Evolutionary conservation across 495 filamentous ascomycete genomes (phyloP).

Genomic region (Aspergillus leporis): DNA sequence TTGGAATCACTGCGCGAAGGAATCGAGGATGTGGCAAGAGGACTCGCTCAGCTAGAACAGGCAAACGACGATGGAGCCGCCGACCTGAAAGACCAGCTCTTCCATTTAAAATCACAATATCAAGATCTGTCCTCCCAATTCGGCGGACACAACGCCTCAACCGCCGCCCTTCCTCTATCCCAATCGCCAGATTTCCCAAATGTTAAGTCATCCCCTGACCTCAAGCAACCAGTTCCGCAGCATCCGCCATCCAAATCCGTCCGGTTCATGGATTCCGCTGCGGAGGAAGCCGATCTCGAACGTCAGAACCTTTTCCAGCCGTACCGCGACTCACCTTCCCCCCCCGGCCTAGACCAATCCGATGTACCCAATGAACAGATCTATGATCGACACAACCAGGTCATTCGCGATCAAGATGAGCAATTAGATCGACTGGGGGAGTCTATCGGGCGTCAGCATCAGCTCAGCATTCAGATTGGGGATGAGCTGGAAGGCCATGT

Average conservation of each 20-base stretch:
- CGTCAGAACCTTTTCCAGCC: slow-evolving; percentile 62
- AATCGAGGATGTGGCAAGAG: slow-evolving; percentile 70
- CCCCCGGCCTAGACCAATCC: slow-evolving; percentile 62
- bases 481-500: slow-evolving; percentile 94
- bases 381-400: slow-evolving; percentile 75
- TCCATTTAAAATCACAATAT: slow-evolving; percentile 55
- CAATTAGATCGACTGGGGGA: slow-evolving; percentile 84
- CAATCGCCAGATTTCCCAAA: slow-evolving; percentile 69
- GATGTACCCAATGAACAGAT: slow-evolving; percentile 81
- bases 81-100: slow-evolving; percentile 71
- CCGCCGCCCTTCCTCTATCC: slow-evolving; percentile 61
- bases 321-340: slow-evolving; percentile 62
- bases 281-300: slow-evolving; percentile 53
- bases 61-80: slow-evolving; percentile 56
- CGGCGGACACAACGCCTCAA: slow-evolving; percentile 57
- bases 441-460: slow-evolving; percentile 87
- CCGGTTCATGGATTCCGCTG: slow-evolving; percentile 78
- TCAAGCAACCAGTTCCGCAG: slow-evolving; percentile 50
- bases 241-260: slow-evolving; percentile 71
- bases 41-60: slow-evolving; percentile 61
- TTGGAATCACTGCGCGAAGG: slow-evolving; percentile 84
- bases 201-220: slow-evolving; percentile 48
- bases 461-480: slow-evolving; percentile 93
- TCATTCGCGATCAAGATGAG: slow-evolving; percentile 85
- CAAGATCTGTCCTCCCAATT: slow-evolving; percentile 61